Percentiles rank a stretch among this genome's conserved stretches.
These are phyloP conservation scores for Fusarium pininemorale DNA, from an alignment of 2,329 filamentous ascomycete species.

Conservation along the genomic window DNA sequence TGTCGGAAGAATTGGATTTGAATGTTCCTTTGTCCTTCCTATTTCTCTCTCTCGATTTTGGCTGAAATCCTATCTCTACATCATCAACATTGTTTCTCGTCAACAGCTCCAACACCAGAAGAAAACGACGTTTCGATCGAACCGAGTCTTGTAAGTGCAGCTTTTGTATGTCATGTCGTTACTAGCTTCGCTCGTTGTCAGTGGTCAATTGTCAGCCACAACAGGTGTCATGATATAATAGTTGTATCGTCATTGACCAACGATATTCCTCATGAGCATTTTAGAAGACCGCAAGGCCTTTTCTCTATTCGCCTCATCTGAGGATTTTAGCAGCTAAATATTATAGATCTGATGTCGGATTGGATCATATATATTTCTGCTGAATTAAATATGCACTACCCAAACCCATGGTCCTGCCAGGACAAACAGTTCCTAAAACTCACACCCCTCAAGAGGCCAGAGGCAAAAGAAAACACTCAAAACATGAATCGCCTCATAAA, in stretches of 20 bases:
- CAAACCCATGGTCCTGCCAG: background rate
- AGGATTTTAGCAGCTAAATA: background rate
- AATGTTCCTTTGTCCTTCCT: slow-evolving; percentile 21
- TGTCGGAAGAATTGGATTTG: slow-evolving; percentile 34
- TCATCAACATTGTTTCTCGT: slow-evolving; percentile 10
- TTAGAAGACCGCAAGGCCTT: background rate
- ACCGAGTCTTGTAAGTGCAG: slow-evolving; percentile 26
- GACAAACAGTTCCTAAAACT: background rate
- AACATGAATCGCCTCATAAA: slow-evolving; percentile 24
- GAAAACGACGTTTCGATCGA: slow-evolving; percentile 10
- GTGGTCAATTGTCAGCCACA: slow-evolving; percentile 30
- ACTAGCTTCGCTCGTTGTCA: slow-evolving; percentile 16
- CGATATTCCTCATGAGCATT: slow-evolving; percentile 5
- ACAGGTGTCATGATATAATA: slow-evolving; percentile 16
- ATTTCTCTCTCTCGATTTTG: slow-evolving; percentile 27
- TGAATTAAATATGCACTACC: background rate
- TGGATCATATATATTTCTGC: background rate
- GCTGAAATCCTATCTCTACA: slow-evolving; percentile 27
- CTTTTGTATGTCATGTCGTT: slow-evolving; percentile 5
- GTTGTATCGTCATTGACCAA: slow-evolving; percentile 33
- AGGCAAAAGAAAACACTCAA: slow-evolving; percentile 10
- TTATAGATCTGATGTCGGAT: background rate
- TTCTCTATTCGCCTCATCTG: background rate
- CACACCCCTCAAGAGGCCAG: slow-evolving; percentile 2
- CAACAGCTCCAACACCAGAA: slow-evolving; percentile 9